Base-by-base conservation (phyloP, 495 filamentous ascomycete species). In the Penicillium pancosmium region DNA sequence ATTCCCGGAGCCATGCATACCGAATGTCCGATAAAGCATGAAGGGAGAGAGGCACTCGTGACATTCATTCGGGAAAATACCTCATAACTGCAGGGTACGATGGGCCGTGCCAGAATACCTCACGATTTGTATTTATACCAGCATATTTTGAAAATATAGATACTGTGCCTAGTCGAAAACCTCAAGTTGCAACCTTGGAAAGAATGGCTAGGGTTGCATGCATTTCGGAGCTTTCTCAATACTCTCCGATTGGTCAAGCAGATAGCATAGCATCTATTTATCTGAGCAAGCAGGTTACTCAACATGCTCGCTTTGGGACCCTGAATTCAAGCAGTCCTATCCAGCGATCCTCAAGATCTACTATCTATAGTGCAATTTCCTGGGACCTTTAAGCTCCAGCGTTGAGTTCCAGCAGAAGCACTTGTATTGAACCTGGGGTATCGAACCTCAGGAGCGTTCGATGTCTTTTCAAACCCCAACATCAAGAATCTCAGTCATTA, bases 1-100 rank as follows among this genome's bases (percentile, higher is more conserved):
- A 76, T 86, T 0, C 27, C 53, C 2, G 79, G 77, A 0, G 83
- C 83, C 3, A 71, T 85, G 68, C 85, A 87, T 63, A 83, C 69
- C 10, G 81, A 86, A 50, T 75, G 74, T 16, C 65, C 75, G 23
- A 48, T 68, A 0, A 80, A 76, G 34, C 31, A 47, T 11, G 64
- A 77, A 34, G 84, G 82, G 4, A 73, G 73, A 56, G 61, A 68
- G 18, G 72, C 73, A 13, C 44, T 85, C 23, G 70, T 81, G 9
- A 23, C 61, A 3, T 77, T 77, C 18, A 67, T 76, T 16, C n/a
- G 61, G 4, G 11, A 13, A 23, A 48, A 43, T 12, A 48, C 46
- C 15, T 18, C 16, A 2, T 44, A 5, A 44, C 4, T 44, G 6
- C n/a, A n/a, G n/a, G n/a, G n/a, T 44, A 13, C 41, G 10, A 38